A percentile compares a stretch with the other conserved stretches of the same genome.
These are phyloP conservation scores for Tetracladium setigerum DNA, from an alignment of 495 filamentous ascomycete genomes.

Conservation along the genomic window DNA sequence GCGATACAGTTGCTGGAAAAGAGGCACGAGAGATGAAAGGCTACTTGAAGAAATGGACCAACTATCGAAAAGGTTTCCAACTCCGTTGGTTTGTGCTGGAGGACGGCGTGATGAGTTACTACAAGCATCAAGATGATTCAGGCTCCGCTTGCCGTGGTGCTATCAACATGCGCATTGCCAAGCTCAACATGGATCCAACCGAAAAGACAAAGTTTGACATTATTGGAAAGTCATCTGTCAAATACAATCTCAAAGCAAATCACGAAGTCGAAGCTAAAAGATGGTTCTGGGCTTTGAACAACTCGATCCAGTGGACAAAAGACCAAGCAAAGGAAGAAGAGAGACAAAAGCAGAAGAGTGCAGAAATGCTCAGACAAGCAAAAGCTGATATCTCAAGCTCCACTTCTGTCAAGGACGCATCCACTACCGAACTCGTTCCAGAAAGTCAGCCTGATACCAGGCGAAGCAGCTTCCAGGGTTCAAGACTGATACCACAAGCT, in stretches of 20 bases:
- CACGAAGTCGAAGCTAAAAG: conserved; percentile 89
- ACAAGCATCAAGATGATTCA: conserved; percentile 96
- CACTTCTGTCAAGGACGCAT: conserved; percentile 26
- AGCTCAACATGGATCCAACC: conserved; percentile 87
- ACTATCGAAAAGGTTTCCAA: conserved; percentile 94
- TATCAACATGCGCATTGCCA: conserved; percentile 97
- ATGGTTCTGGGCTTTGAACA: conserved; percentile 98
- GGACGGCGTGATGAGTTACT: conserved; percentile 95
- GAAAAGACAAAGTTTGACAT: conserved; percentile 98
- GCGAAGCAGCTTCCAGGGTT: conserved; percentile 34
- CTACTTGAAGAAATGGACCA: conserved; percentile 98
- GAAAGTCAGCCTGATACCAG: conserved; percentile 42
- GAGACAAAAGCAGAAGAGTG: conserved; percentile 59
- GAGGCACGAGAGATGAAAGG: conserved; percentile 96
- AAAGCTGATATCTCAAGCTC: conserved; percentile 51
- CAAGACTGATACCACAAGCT: conserved; percentile 8
- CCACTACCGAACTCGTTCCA: conserved; percentile 36
- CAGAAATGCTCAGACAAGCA: conserved; percentile 69
- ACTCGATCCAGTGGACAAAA: conserved; percentile 96
- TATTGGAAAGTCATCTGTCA: conserved; percentile 95
- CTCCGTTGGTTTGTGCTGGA: conserved; percentile 96
- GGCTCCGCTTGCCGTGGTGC: conserved; percentile 91
- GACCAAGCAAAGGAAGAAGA: conserved; percentile 93
- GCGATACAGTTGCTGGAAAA: conserved; percentile 66
- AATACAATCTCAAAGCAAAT: conserved; percentile 94